Evolutionary conservation across 345 rosid species (phyloP).

Genomic region (Boechera retrofracta): DNA sequence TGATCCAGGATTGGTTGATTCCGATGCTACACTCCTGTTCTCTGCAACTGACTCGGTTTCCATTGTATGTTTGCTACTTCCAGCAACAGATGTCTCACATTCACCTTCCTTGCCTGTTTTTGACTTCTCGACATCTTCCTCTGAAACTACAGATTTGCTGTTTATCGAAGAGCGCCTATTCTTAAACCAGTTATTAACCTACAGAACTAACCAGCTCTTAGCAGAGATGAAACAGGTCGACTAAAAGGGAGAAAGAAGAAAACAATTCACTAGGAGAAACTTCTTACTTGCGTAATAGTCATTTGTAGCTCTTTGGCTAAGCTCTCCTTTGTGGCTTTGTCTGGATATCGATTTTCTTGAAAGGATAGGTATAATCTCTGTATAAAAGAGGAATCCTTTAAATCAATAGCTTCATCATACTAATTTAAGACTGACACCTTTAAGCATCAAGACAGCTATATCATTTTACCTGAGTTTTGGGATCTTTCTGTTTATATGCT

Average conservation of each 20-base stretch:
- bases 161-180: constrained; percentile 60
- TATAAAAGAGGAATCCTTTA: constrained; percentile 19
- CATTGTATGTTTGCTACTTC: constrained; percentile 33
- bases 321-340: constrained; percentile 60
- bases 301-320: constrained; percentile 69
- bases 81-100: constrained; percentile 34
- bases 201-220: constrained; percentile 30
- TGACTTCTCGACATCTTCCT: constrained; percentile 34
- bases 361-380: constrained; percentile 69
- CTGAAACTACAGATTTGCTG: constrained; percentile 30
- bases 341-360: constrained; percentile 72
- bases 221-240: constrained; percentile 5
- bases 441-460: neutral
- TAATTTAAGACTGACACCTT: constrained; percentile 18
- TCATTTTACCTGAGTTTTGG: constrained; percentile 60
- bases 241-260: neutral
- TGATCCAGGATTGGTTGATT: constrained; percentile 30
- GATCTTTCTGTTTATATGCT: constrained; percentile 26
- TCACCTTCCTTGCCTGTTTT: constrained; percentile 1
- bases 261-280: constrained; percentile 13
- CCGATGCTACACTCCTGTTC: constrained; percentile 17
- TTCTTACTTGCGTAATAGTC: constrained; percentile 65
- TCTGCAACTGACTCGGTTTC: constrained; percentile 28
- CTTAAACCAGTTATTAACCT: constrained; percentile 88
- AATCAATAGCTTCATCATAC: neutral